Evolutionary conservation across 225 moss, liverwort and hornwort species (phyloP).

Genomic region (Pseudoscleropodium purum): DNA sequence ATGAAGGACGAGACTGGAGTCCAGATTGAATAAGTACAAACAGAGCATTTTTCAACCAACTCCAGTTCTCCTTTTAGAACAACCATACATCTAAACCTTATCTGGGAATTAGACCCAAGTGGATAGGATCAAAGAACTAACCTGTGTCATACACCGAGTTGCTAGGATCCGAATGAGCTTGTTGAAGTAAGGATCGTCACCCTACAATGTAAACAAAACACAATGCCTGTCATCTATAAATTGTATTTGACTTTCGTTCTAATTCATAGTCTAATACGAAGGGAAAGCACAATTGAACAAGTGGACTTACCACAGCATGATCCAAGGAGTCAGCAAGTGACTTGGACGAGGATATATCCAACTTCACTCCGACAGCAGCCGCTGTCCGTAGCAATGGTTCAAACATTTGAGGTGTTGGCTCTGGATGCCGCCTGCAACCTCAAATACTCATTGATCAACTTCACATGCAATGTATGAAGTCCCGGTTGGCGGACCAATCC

Average conservation of each 20-base stretch:
- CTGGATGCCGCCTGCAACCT: constrained; percentile 80
- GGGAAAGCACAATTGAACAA: background rate
- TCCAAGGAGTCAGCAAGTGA: constrained; percentile 93
- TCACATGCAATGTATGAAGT: background rate
- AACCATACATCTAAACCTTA: background rate
- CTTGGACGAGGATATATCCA: constrained; percentile 92
- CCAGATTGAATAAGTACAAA: background rate
- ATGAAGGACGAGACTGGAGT: background rate
- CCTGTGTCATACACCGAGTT: constrained; percentile 99
- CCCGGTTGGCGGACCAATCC: background rate
- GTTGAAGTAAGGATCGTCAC: constrained; percentile 94
- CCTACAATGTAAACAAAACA: constrained; percentile 23
- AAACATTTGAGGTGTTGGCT: constrained; percentile 91
- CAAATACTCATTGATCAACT: background rate
- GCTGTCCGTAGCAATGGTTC: constrained; percentile 85
- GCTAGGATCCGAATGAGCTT: constrained; percentile 97
- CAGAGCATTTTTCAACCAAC: background rate
- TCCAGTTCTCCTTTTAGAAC: background rate
- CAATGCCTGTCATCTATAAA: background rate
- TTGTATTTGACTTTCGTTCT: background rate
- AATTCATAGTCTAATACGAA: background rate
- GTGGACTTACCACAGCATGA: constrained; percentile 61
- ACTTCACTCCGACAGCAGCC: constrained; percentile 78
- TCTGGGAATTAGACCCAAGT: background rate
- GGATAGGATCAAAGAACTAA: background rate